Base-by-base conservation (phyloP, 2,329 filamentous ascomycete genomes). In the Didymella sp. region DNA sequence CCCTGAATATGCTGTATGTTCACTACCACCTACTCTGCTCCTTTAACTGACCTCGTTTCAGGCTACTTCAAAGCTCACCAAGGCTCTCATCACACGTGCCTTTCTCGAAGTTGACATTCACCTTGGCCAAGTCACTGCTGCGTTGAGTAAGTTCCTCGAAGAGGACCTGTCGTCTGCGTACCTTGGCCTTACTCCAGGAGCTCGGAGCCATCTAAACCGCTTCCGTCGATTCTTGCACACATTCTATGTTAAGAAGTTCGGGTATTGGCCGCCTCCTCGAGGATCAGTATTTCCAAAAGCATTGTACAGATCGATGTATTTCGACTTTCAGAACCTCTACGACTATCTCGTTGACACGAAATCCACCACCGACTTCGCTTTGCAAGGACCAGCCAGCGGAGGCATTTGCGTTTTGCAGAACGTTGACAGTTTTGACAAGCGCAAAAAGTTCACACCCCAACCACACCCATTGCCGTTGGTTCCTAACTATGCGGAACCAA, bases 301-400 rank as follows among this genome's bases (percentile, higher is more conserved):
- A 19, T 73, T 89, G 1, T 87, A 87, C 65, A 78, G 78, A 28
- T 78, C 79, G 3, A 88, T 94, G 84, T 83, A 84, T 37, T 77
- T 81, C 30, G 90, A 94, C 62, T 92, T 95, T 62, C 82, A 86
- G 47, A 85, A 83, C 2, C 77, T 94, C 0, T 92, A 92, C 72
- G 81, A 87, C 28, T 87, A 89, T 44, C 79, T 95, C 0, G 89
- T 89, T 0, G 89, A 95, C 64, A 78, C 80, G 5, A 77, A 76
- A 2, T 85, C 84, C 21, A 83, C 81, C 0, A 72, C 76, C 4
- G 77, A 80, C 11, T 75, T 84, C 33, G 77, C 76, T n/a, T 81
- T 80, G 49, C 82, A 86, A 1, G 78, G 80, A 7, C 77, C 82
- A 21, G 83, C 85, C 0, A 84, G 84, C 42, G 89, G 88, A 4